Conservation (phyloP, 805 yeast genomes). For the Brettanomyces custersianus region DNA sequence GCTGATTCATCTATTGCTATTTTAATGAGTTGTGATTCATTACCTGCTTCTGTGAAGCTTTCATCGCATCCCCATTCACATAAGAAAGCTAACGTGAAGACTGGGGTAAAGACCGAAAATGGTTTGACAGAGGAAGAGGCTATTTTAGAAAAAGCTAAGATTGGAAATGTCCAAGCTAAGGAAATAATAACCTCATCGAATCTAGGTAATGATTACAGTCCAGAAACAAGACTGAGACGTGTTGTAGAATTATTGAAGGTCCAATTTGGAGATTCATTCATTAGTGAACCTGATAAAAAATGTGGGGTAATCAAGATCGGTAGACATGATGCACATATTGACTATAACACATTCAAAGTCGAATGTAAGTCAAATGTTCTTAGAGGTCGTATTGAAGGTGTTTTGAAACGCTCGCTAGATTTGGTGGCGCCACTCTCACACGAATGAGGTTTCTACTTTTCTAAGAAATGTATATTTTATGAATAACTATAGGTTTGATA, state of each 20-base stretch:
- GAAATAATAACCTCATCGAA: slow-evolving; percentile 5
- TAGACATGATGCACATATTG: slow-evolving; percentile 59
- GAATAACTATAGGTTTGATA: background rate
- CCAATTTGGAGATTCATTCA: slow-evolving; percentile 80
- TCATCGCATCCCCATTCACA: slow-evolving; percentile 44
- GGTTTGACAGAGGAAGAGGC: background rate
- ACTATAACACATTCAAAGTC: slow-evolving; percentile 57
- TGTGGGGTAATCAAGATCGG: slow-evolving; percentile 68
- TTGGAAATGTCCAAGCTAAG: slow-evolving; percentile 8
- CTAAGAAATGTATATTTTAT: background rate
- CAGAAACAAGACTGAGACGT: slow-evolving; percentile 37
- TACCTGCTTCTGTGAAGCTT: slow-evolving; percentile 89
- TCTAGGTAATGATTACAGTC: slow-evolving; percentile 25
- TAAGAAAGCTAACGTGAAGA: slow-evolving; percentile 2
- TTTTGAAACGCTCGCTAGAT: slow-evolving; percentile 66
- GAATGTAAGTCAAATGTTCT: slow-evolving; percentile 65
- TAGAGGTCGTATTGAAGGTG: slow-evolving; percentile 73
- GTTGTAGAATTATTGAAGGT: slow-evolving; percentile 59
- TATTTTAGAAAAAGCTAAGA: slow-evolving; percentile 9
- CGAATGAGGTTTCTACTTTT: slow-evolving; percentile 5
- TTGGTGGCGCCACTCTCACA: slow-evolving; percentile 77
- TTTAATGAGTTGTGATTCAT: slow-evolving; percentile 81
- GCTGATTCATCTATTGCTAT: slow-evolving; percentile 94
- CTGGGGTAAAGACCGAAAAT: slow-evolving; percentile 10
- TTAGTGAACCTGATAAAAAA: slow-evolving; percentile 28